These are phyloP conservation scores for Suhomyces xylopsoci DNA, from an alignment of 805 yeast genomes.

Conservation along the genomic window DNA sequence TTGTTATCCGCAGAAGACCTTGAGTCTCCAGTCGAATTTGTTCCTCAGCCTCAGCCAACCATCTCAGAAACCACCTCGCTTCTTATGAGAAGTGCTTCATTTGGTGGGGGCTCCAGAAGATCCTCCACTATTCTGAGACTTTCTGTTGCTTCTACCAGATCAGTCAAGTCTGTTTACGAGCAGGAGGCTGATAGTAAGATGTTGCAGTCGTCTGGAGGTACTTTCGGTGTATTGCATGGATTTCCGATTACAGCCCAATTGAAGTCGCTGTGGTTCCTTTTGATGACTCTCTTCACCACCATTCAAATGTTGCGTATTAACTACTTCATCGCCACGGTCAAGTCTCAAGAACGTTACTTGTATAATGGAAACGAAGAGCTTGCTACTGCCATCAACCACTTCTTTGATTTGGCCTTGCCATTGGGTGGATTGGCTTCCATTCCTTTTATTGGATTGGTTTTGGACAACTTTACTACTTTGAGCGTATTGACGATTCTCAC, in stretches of 20 bases:
- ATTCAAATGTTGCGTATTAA: slow-evolving; percentile 90
- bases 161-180: slow-evolving; percentile 60
- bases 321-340: slow-evolving; percentile 87
- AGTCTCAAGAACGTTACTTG: slow-evolving; percentile 75
- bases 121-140: slow-evolving; percentile 34
- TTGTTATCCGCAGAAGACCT: slow-evolving; percentile 35
- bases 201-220: slow-evolving; percentile 47
- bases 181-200: slow-evolving; percentile 60
- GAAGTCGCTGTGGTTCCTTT: slow-evolving; percentile 67
- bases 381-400: slow-evolving; percentile 50
- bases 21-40: slow-evolving; percentile 12
- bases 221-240: slow-evolving; percentile 63
- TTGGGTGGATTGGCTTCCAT: slow-evolving; percentile 84
- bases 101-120: slow-evolving; percentile 20
- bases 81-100: slow-evolving; percentile 33
- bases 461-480: slow-evolving; percentile 71
- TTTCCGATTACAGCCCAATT: slow-evolving; percentile 48
- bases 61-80: slow-evolving; percentile 41
- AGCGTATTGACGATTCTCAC: slow-evolving; percentile 53
- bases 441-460: slow-evolving; percentile 77
- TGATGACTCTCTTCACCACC: slow-evolving; percentile 77
- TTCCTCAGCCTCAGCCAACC: slow-evolving; percentile 26
- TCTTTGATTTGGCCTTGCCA: slow-evolving; percentile 85
- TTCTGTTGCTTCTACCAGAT: slow-evolving; percentile 29
- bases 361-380: slow-evolving; percentile 45